Percentiles rank a stretch among this genome's conserved stretches.
Conservation (phyloP, 495 filamentous ascomycete genomes). For the Penicillium odoratum region DNA sequence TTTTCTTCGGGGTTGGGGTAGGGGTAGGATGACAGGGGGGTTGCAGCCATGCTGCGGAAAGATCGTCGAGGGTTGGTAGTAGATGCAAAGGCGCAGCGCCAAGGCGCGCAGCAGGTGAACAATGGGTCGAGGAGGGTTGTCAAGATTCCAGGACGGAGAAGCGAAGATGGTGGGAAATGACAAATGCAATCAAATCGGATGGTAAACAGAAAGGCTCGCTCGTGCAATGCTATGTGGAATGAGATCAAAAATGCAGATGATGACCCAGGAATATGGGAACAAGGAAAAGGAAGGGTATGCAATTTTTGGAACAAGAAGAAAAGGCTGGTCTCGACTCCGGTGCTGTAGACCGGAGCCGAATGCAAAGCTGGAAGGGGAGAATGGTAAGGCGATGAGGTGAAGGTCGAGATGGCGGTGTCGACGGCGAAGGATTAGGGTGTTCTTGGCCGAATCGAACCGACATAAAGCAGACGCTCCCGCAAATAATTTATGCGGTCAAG, state of each 20-base stretch:
- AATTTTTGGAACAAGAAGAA: conserved; percentile 39
- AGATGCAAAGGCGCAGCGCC: conserved; percentile 33
- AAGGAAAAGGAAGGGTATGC: conserved; percentile 45
- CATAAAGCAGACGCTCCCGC: conserved; percentile 18
- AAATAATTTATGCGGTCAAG: conserved; percentile 16
- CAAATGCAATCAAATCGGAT: conserved; percentile 41
- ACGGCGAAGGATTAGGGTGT: conserved; percentile 19
- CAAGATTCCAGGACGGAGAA: conserved; percentile 13
- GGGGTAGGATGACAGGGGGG: conserved; percentile 5
- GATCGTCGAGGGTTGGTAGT: conserved; percentile 25
- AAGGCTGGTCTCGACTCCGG: conserved; percentile 29
- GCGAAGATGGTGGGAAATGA: conserved; percentile 20
- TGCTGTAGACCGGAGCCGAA: conserved; percentile 27
- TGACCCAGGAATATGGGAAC: conserved; percentile 35
- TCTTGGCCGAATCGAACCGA: conserved; percentile 22
- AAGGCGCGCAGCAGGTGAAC: conserved; percentile 28
- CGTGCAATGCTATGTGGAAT: conserved; percentile 53
- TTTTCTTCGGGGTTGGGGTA: conserved; percentile 16
- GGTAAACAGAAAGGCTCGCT: conserved; percentile 43
- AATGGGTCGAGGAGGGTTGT: conserved; percentile 15
- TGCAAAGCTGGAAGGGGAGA: conserved; percentile 27
- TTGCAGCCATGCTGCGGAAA: conserved; percentile 24
- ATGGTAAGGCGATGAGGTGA: conserved; percentile 6
- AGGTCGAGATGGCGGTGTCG: conserved; percentile 15
- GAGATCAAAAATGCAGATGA: conserved; percentile 41